Conservation (phyloP, 2,329 filamentous ascomycete genomes). For the Biscogniauxia marginata region DNA sequence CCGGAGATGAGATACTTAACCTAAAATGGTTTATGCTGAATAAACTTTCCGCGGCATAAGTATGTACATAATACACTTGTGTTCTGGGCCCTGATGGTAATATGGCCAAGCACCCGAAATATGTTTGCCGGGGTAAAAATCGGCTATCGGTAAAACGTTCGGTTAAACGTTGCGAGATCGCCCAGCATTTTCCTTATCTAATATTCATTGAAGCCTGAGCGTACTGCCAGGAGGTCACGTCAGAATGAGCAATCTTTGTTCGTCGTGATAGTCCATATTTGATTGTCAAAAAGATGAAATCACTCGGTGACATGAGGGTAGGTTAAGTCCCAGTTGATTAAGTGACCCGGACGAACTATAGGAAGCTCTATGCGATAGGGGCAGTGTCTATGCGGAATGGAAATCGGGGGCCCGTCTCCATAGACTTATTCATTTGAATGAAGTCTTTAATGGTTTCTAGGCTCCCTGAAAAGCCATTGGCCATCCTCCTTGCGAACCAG, state of each 20-base stretch:
- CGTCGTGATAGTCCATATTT: neutral
- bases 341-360: neutral
- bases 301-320: neutral
- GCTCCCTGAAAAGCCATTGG: slow-evolving; percentile 36
- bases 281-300: neutral
- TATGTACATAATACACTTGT: neutral
- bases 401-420: neutral
- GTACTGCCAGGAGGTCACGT: neutral
- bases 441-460: slow-evolving; percentile 7
- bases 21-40: neutral
- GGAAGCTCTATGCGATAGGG: neutral
- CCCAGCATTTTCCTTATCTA: neutral
- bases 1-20: neutral
- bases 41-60: neutral
- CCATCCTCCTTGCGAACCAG: slow-evolving; percentile 34
- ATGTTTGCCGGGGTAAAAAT: neutral
- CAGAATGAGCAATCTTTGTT: neutral
- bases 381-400: neutral
- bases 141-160: neutral
- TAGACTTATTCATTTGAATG: neutral
- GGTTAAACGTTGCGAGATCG: neutral
- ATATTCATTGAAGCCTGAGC: neutral
- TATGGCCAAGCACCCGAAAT: neutral
- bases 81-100: neutral
- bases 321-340: neutral